phyloP scores from a whole-genome alignment of 345 rosid genomes.

The Mallotus nudiflorus region DNA sequence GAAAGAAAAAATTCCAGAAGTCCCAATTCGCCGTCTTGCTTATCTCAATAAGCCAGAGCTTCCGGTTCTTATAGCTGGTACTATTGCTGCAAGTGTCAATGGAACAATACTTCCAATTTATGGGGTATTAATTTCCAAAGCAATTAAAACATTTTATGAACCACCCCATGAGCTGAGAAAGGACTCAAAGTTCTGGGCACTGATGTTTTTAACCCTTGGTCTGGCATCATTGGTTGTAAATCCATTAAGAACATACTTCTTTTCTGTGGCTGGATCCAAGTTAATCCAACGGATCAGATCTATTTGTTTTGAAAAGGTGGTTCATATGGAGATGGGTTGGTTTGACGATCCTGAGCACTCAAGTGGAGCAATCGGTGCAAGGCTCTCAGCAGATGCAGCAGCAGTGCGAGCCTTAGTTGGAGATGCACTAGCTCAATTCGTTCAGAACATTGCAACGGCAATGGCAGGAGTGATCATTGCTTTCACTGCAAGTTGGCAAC shows the following conservation, averaged over 20 bases:
- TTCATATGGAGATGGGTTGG: too few species aligned
- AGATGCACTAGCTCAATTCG: conserved; percentile 53
- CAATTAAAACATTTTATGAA: conserved; percentile 59
- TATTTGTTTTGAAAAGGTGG: conserved; percentile 82
- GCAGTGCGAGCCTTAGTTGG: conserved; percentile 60
- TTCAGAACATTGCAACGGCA: conserved; percentile 51
- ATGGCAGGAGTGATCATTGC: conserved; percentile 57
- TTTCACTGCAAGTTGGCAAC: conserved; percentile 62
- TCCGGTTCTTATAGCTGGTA: conserved; percentile 35
- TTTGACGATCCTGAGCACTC: conserved; percentile 67
- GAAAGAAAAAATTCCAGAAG: conserved; percentile 35
- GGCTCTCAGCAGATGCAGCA: conserved; percentile 67
- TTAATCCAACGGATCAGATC: conserved; percentile 66
- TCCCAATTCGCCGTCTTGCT: conserved; percentile 40
- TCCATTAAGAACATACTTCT: too few species aligned
- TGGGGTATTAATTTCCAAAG: conserved; percentile 56
- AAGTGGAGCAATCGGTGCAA: conserved; percentile 62
- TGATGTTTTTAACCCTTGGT: conserved; percentile 63
- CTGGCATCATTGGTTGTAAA: conserved; percentile 48
- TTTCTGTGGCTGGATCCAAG: conserved; percentile 78
- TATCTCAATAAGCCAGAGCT: conserved; percentile 44
- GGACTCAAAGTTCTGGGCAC: conserved; percentile 74
- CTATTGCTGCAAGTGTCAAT: conserved; percentile 27
- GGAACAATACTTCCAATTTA: conserved; percentile 61
- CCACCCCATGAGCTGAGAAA: conserved; percentile 56